These are phyloP conservation scores for Backusella psychrophila DNA, from an alignment of 192 early-diverging fungal species.

Conservation along the genomic window DNA sequence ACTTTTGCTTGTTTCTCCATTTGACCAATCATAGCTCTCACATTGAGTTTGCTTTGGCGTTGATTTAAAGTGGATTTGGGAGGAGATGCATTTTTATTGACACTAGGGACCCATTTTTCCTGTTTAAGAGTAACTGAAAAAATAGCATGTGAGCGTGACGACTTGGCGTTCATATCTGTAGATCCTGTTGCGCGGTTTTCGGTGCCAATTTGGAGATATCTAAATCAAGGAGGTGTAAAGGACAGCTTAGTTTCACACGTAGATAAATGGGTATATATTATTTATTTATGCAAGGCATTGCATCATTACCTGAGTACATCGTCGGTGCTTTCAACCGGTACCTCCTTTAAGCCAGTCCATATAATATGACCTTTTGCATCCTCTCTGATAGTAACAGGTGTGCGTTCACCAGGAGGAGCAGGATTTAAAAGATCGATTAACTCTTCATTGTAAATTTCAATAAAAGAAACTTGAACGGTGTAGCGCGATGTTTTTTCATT, in stretches of 20 bases:
- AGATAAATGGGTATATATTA: neutral
- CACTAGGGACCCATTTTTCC: conserved; percentile 48
- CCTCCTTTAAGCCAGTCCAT: conserved; percentile 81
- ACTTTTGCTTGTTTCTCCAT: conserved; percentile 28
- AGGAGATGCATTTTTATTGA: neutral
- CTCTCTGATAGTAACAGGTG: conserved; percentile 72
- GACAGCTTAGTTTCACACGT: neutral
- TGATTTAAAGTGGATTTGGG: neutral
- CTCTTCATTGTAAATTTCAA: conserved; percentile 98
- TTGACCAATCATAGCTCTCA: conserved; percentile 27
- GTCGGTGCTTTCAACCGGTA: conserved; percentile 60
- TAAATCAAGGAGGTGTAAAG: conserved; percentile 10
- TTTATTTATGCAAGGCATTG: conserved; percentile 1
- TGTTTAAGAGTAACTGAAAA: conserved; percentile 90
- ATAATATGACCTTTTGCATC: conserved; percentile 86
- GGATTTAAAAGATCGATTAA: conserved; percentile 88
- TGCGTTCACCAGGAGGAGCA: conserved; percentile 49
- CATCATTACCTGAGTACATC: conserved; percentile 65
- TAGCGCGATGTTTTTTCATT: conserved; percentile 24
- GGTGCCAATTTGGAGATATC: conserved; percentile 65
- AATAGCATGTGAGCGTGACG: conserved; percentile 95
- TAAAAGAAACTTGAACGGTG: conserved; percentile 75
- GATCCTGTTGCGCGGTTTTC: conserved; percentile 83
- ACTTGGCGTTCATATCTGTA: conserved; percentile 96
- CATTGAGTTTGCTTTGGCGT: conserved; percentile 20